Evolutionary conservation across 2,329 filamentous ascomycete genomes (phyloP), one percentile per base, ranked within the genome.

Genomic region (Apiospora phragmitis): DNA sequence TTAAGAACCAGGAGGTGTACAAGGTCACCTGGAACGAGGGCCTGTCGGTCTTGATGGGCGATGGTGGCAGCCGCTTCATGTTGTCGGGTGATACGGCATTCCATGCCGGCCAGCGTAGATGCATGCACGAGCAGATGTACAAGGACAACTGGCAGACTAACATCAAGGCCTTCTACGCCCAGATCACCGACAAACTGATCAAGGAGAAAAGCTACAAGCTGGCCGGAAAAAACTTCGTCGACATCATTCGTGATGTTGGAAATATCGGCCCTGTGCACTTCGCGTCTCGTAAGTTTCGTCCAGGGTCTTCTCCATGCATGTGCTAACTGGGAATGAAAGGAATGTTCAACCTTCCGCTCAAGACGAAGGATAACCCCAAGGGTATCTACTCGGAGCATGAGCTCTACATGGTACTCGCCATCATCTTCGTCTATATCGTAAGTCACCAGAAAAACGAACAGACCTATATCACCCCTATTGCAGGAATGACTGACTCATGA

Each of bases 161-260:
- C 12, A 85, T 94, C 75, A 91, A 90, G 81, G 80, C 82, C 0
- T 94, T 94, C 76, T 94, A 92, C 78, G 84, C 89, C 14, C 83
- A 87, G 42, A 90, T 88, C 18, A 90, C 88, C 1, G 82, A 88
- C 68, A 82, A 86, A 38, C 84, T 96, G 3, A 84, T 97, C 26
- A 79, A 82, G 0, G 85, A 90, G 38, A 93, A 93, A 79, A 89
- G 88, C 59, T 93, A 89, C 79, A 87, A 85, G 70, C 85, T 95
- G 38, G 82, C 79, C 0, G 87, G 87, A 11, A 85, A 86, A 70
- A 87, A 88, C 68, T 91, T 93, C 77, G 87, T 94, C 51, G 93
- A 96, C 75, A 85, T 95, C 4, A 83, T 93, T 12, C 88, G 90
- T 32, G 90, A 93, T 70, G 87, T 94, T 0, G 91, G 89, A 35